Conservation (phyloP, 495 filamentous ascomycete genomes). For the Podospora appendiculata region DNA sequence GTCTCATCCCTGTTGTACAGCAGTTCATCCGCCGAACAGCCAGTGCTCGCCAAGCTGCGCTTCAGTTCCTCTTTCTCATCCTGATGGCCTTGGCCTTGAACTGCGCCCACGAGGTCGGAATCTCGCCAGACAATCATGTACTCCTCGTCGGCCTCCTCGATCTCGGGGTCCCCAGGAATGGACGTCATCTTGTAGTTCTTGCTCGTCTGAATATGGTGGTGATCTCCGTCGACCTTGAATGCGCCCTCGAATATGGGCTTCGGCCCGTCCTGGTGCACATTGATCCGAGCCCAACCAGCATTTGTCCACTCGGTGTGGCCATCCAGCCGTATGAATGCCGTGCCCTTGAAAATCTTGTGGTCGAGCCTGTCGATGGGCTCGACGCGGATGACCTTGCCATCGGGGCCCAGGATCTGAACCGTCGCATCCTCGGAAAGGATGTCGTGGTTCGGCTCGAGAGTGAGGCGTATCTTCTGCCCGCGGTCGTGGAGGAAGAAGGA, state of each 20-base stretch:
- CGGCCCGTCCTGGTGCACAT: constrained; percentile 65
- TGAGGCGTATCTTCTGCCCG: constrained; percentile 64
- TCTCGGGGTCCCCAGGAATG: constrained; percentile 63
- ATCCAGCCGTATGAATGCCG: constrained; percentile 59
- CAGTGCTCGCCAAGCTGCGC: constrained; percentile 24
- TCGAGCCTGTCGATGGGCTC: constrained; percentile 62
- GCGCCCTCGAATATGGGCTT: constrained; percentile 84
- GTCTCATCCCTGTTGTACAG: constrained; percentile 60
- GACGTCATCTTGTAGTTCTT: constrained; percentile 68
- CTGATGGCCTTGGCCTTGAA: constrained; percentile 13
- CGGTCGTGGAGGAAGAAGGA: constrained; percentile 65
- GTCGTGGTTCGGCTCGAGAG: constrained; percentile 87
- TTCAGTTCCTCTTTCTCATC: constrained; percentile 21
- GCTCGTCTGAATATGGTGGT: constrained; percentile 80
- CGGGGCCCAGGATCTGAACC: constrained; percentile 59
- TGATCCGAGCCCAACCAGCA: constrained; percentile 79
- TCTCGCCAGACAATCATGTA: constrained; percentile 90
- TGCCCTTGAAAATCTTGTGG: constrained; percentile 79
- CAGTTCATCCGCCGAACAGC: constrained; percentile 61
- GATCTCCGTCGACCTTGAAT: constrained; percentile 70
- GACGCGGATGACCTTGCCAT: constrained; percentile 53
- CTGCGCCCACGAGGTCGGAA: constrained; percentile 57
- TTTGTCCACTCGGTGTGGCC: constrained; percentile 61
- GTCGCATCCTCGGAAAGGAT: constrained; percentile 70
- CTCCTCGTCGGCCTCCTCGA: constrained; percentile 53